Conservation (phyloP, 208 protist genomes). For the Wallacemonas sp. region DNA sequence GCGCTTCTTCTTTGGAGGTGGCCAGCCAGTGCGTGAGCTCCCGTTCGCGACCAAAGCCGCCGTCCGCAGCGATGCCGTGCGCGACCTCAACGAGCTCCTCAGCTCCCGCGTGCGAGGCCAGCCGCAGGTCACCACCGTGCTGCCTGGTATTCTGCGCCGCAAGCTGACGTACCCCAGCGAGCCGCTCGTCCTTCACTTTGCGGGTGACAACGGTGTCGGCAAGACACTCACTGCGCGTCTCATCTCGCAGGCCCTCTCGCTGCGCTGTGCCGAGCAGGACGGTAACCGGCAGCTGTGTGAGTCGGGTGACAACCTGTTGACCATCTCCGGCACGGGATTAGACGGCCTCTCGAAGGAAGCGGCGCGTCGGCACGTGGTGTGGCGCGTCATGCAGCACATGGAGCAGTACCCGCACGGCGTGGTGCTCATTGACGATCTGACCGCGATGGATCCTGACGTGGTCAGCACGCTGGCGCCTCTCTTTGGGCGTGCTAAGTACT, state of each 20-base stretch:
- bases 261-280: constrained; percentile 27
- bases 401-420: constrained; percentile 71
- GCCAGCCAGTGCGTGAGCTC: constrained; percentile 37
- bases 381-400: constrained; percentile 45
- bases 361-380: constrained; percentile 34
- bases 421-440: constrained; percentile 78
- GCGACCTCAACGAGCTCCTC: constrained; percentile 50
- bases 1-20: constrained; percentile 24
- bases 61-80: constrained; percentile 39
- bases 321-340: constrained; percentile 54
- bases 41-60: constrained; percentile 46
- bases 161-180: constrained; percentile 62
- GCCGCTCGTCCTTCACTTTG: constrained; percentile 78
- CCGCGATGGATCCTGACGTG: constrained; percentile 54
- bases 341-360: constrained; percentile 8
- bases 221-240: constrained; percentile 75
- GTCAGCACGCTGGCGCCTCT: constrained; percentile 60
- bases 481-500: constrained; percentile 65
- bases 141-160: constrained; percentile 46
- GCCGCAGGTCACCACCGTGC: constrained; percentile 43
- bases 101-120: constrained; percentile 48
- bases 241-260: constrained; percentile 64
- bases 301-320: constrained; percentile 63
- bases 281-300: constrained; percentile 40
- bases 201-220: constrained; percentile 83